Evolutionary conservation across 345 rosid genomes (phyloP), one percentile per base, ranked within the genome.

Genomic region (Geranium rotundifolium): DNA sequence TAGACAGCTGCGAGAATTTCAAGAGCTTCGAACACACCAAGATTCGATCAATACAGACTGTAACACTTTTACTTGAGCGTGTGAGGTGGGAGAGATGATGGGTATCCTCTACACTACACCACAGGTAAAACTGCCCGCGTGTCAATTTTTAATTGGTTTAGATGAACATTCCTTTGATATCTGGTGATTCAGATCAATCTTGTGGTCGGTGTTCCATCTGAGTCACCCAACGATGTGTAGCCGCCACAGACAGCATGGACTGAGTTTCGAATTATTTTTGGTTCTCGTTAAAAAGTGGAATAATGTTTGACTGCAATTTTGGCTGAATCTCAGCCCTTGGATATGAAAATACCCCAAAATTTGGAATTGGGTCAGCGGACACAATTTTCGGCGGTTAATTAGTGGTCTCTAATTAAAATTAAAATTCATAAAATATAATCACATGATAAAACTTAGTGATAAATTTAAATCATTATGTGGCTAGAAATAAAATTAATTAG

Each of bases 41-140:
- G 57, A 54, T 54, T 54, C 17, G 57, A 54, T 54, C 57, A 54
- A 19, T 54, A 54, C 57, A 54, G 57, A 54, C 57, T 17, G 57
- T 54, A 17, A 7, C 17, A 16, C 19, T 17, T 16, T 54, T 16
- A 16, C 57, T 10, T 54, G 57, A 17, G 57, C 57, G 57, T 7
- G 57, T 54, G 1, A 17, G 15, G 57, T 13, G 18, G 57, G 18
- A 16, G 15, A 17, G 4, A 4, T n/a, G n/a, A 4, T 54, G 7
- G 57, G 5, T 2, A 7, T 54, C 57, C 2, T 3, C 57, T 54
- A 17, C 57, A 4, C 1, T 54, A 2, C 19, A 54, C 3, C 8
- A 4, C 57, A 54, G 50, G 9, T 41, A 13, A 41, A 13, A 3
- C 10, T 41, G 50, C 50, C 14, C 13, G 10, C 50, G 50, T 12